Evolutionary conservation across 108 stramenopile genomes (phyloP), one percentile per base, ranked within the genome.

Genomic region (Skeletonema marinoi): DNA sequence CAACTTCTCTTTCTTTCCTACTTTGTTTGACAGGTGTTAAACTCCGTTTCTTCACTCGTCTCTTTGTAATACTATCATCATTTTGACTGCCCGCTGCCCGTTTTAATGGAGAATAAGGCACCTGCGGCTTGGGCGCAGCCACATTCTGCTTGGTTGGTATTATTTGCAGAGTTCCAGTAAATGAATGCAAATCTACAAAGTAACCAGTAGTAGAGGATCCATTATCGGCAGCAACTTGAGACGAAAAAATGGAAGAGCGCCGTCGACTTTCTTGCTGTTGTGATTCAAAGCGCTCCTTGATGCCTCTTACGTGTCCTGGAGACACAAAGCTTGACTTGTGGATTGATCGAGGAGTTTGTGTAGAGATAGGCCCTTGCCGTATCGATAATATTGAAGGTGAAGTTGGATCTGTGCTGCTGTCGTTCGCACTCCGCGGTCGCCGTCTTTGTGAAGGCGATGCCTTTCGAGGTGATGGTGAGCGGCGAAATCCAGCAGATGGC

Each of bases 121-220:
- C 50, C 51, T 19, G 19, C 6, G 54, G 33, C 42, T 29, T 33
- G 4, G 35, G 13, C 16, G 14, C 11, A 9, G 25, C 60, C 4
- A 3, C 16, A n/a, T n/a, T 46, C 19, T 56, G 21, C 2, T 64
- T 36, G 16, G 65, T 60, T 0, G 56, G 38, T 31, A 38, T 29
- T 41, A 77, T 68, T 31, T 39, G 60, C 6, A 77, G 68, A 2
- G 75, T 77, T 42, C 75, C 75, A 1, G 75, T 69, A 62, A 77
- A 77, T 4, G 60, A 69, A 32, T 33, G 44, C 16, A 77, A 59
- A 19, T 77, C 67, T 39, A 77, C 36, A 44, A 13, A 69, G 39
- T 69, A 77, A 2, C 33, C 29, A 44, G 60, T 32, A 32, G 58
- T 31, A 60, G 19, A 32, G 21, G 31, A 29, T 51, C 16, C 67